Evolutionary conservation across 2,329 filamentous ascomycete genomes (phyloP).

Genomic region (Pyricularia sp.): DNA sequence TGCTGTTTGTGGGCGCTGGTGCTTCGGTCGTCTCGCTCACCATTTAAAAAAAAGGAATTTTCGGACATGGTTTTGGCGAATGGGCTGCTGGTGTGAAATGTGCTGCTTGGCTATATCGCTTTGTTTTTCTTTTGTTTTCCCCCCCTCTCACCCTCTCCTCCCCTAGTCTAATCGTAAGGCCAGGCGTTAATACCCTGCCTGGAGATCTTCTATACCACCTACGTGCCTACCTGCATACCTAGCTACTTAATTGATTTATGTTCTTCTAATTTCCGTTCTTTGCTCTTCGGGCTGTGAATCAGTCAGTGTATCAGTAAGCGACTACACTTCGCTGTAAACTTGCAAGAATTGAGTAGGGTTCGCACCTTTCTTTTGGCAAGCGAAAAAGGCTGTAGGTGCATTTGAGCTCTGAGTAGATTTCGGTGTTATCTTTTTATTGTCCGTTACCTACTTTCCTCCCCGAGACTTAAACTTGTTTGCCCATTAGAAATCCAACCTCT

Average conservation of each 20-base stretch:
- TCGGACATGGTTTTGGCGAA: background rate
- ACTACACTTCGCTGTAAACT: too few species aligned
- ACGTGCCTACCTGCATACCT: background rate
- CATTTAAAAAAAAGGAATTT: background rate
- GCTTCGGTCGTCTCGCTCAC: background rate
- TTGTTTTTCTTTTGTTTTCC: background rate
- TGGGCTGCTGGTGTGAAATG: background rate
- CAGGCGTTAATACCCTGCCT: background rate
- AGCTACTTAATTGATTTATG: background rate
- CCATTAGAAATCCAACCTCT: too few species aligned
- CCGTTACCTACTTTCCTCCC: too few species aligned
- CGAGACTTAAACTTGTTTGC: too few species aligned
- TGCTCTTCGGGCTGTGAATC: slow-evolving; percentile 56
- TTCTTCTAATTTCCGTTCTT: background rate
- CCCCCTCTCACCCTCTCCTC: background rate
- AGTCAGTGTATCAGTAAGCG: too few species aligned
- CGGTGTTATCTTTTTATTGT: too few species aligned
- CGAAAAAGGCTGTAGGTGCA: too few species aligned
- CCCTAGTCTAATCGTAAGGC: background rate
- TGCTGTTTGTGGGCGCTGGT: slow-evolving; percentile 18
- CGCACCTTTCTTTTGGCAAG: too few species aligned
- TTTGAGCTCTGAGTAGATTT: too few species aligned
- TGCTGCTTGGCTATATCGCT: background rate
- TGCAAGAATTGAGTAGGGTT: too few species aligned
- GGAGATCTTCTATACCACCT: background rate